Conservation (phyloP, 441 rosid genomes). For the Brassica balearica region DNA sequence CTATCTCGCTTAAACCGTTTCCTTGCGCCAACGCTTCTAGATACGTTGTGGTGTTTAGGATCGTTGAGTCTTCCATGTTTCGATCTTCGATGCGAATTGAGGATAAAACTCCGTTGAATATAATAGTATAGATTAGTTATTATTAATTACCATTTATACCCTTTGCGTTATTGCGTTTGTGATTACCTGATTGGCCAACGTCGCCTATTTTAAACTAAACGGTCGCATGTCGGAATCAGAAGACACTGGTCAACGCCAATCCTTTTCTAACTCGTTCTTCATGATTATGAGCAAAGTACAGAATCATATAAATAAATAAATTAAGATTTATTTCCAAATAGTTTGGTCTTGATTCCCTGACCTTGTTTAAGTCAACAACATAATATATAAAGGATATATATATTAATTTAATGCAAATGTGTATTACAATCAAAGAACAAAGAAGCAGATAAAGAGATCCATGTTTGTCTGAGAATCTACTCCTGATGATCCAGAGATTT, state of each 20-base stretch:
- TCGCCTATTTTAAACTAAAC: background rate
- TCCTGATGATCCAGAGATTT: conserved; percentile 55
- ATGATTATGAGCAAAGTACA: background rate
- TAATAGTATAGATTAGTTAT: background rate
- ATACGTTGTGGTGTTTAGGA: conserved; percentile 13
- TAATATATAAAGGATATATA: background rate
- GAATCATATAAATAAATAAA: background rate
- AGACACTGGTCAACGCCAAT: conserved; percentile 8
- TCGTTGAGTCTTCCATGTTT: conserved; percentile 1
- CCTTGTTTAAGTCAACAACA: conserved; percentile 5
- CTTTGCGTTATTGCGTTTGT: background rate
- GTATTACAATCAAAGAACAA: conserved; percentile 22
- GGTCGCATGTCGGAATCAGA: background rate
- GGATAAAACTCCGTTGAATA: background rate
- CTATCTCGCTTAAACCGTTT: conserved; percentile 9
- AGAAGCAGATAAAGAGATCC: conserved; percentile 5
- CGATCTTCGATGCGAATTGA: background rate
- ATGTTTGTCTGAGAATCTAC: conserved; percentile 36
- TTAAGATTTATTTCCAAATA: conserved; percentile 20
- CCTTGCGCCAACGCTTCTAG: conserved; percentile 32
- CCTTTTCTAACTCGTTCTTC: background rate
- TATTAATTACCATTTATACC: conserved; percentile 5
- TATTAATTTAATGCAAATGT: background rate
- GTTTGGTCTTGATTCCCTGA: background rate
- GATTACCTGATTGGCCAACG: background rate